Conservation (phyloP, 345 rosid species). For the Lepidium aucheri region DNA sequence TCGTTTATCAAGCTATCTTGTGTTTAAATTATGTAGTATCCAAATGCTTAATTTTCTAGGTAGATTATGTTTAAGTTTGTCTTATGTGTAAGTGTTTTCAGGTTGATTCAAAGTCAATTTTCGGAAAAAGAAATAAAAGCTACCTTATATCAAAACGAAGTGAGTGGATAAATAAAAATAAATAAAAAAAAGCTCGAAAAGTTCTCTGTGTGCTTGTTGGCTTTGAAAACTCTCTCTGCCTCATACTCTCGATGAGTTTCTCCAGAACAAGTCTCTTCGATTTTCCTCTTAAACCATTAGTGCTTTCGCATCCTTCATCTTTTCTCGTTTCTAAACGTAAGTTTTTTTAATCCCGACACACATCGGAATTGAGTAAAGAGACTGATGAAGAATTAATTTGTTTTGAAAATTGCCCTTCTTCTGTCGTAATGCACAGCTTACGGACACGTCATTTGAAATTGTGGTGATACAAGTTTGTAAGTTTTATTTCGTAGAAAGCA, state of each 20-base stretch:
- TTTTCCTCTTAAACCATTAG: constrained; percentile 11
- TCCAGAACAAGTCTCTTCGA: constrained; percentile 9
- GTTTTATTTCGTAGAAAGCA: background rate
- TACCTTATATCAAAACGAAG: too few species aligned
- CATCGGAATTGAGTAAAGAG: background rate
- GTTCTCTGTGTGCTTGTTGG: background rate
- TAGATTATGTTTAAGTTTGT: too few species aligned
- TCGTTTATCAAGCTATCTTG: too few species aligned
- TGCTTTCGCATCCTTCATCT: constrained; percentile 6
- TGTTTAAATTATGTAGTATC: too few species aligned
- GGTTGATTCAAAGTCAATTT: too few species aligned
- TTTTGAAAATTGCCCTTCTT: too few species aligned
- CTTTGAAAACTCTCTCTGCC: background rate
- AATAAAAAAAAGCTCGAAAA: too few species aligned
- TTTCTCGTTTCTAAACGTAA: constrained; percentile 7
- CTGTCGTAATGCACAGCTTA: background rate
- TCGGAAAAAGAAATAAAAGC: too few species aligned
- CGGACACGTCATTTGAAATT: background rate
- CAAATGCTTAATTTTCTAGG: too few species aligned
- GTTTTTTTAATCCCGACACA: background rate
- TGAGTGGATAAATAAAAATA: too few species aligned
- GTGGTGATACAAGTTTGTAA: background rate
- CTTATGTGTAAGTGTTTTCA: too few species aligned
- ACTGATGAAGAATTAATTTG: background rate
- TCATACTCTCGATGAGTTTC: constrained; percentile 14